Evolutionary conservation across 257 asterid species (phyloP), one percentile per base, ranked within the genome.

Genomic region (Echites panduratus): DNA sequence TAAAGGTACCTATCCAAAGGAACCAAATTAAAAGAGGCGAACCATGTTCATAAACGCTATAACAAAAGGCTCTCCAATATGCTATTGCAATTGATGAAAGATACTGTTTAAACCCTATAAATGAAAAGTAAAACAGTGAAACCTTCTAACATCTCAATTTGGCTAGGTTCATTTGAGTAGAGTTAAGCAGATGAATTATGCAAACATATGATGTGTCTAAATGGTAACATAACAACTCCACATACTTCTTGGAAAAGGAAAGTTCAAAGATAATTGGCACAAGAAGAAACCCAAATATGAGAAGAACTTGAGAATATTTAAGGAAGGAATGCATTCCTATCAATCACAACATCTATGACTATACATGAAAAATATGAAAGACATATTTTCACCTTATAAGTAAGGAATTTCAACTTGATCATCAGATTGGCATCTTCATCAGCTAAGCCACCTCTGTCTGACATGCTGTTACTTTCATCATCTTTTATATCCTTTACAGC

Each of bases 371-470:
- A 53, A 8, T 67, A 26, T 50, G 29, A 11, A 27, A 70, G 19
- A 45, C 47, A 68, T 38, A 64, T 57, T 19, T 67, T 57, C 72
- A 92, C 99, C 99, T 95, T 95, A 38, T 95, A 92, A 5, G 98
- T 84, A 73, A 95, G 98, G 78, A 95, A 92, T 77, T 95, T 95
- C 89, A 95, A 81, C 87, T 95, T 95, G 86, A 92, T 84, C 99
- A 95, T 95, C 87, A 95, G 78, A 84, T 95, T 95, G 64, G 99
- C 99, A 86, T 95, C 99, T 85, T 92, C 99, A 80, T 95, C 96
- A 44, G 96, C 98, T 83, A 95, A 84, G 73, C 87, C 86, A 77
- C 83, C 82, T 70, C 76, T 84, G 40, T 62, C 78, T 40, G 83
- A 74, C 54, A 80, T 75, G 56, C 76, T 86, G 67, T 79, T 82